Conservation (phyloP, 2,329 filamentous ascomycete genomes). For the Ophiostoma sp. region DNA sequence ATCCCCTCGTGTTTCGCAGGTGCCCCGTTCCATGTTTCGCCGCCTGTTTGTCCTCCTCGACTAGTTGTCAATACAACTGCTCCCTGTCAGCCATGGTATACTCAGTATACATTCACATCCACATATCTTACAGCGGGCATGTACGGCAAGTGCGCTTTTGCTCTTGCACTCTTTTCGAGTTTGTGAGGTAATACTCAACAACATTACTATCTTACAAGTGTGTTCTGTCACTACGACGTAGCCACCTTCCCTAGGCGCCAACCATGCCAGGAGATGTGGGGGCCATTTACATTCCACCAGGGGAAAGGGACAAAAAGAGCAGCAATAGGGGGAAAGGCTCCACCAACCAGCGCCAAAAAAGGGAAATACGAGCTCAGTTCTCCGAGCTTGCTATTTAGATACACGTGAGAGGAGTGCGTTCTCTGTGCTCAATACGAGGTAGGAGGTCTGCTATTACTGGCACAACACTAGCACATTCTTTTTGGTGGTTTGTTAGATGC, state of each 20-base stretch:
- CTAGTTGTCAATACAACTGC: too few species aligned
- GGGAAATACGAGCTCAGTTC: background rate
- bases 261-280: background rate
- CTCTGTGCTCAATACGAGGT: background rate
- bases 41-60: background rate
- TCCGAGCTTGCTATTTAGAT: too few species aligned
- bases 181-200: too few species aligned
- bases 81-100: too few species aligned
- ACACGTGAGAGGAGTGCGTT: background rate
- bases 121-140: too few species aligned
- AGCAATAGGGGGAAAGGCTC: background rate
- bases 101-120: too few species aligned
- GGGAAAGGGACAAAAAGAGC: background rate
- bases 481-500: background rate
- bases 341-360: background rate
- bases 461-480: background rate
- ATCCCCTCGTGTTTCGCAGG: background rate
- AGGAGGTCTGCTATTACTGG: background rate
- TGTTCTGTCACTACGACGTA: too few species aligned
- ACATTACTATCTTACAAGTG: background rate
- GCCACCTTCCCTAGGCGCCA: background rate
- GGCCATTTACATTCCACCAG: background rate
- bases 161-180: too few species aligned
- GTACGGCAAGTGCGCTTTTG: too few species aligned
- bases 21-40: background rate